These are phyloP conservation scores for Xylaria sp. DNA, from an alignment of 2,329 filamentous ascomycete species.

Conservation along the genomic window DNA sequence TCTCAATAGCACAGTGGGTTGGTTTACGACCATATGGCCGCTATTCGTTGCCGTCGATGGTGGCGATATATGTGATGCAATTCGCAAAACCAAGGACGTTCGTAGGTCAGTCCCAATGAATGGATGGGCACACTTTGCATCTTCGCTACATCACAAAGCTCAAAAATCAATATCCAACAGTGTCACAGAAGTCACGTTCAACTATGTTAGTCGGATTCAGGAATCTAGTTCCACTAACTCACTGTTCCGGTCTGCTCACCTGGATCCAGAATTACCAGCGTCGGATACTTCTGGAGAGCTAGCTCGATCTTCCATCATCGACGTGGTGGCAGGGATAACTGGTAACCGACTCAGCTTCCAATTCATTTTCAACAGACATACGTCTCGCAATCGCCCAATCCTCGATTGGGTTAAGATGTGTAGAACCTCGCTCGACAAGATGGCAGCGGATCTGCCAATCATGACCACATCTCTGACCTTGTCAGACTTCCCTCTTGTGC, in stretches of 20 bases:
- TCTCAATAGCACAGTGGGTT: constrained; percentile 9
- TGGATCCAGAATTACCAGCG: neutral
- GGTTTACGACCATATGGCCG: constrained; percentile 21
- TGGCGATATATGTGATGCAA: neutral
- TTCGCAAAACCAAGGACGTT: constrained; percentile 11
- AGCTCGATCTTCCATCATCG: constrained; percentile 4
- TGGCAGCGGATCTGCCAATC: neutral
- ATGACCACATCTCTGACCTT: constrained; percentile 2
- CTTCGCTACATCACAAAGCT: constrained; percentile 6
- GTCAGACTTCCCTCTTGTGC: constrained; percentile 10
- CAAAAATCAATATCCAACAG: neutral
- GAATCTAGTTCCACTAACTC: neutral
- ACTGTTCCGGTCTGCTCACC: neutral
- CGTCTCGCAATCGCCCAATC: neutral
- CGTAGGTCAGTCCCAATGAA: constrained; percentile 1
- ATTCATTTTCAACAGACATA: neutral
- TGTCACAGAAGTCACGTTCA: constrained; percentile 18
- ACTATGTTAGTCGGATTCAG: constrained; percentile 5
- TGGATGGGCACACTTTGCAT: constrained; percentile 22
- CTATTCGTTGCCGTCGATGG: neutral
- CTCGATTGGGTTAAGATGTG: neutral
- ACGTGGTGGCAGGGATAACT: neutral
- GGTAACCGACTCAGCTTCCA: neutral
- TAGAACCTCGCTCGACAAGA: neutral
- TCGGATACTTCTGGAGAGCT: neutral